Conservation (phyloP, 257 asterid species). For the Solanum chmielewskii region DNA sequence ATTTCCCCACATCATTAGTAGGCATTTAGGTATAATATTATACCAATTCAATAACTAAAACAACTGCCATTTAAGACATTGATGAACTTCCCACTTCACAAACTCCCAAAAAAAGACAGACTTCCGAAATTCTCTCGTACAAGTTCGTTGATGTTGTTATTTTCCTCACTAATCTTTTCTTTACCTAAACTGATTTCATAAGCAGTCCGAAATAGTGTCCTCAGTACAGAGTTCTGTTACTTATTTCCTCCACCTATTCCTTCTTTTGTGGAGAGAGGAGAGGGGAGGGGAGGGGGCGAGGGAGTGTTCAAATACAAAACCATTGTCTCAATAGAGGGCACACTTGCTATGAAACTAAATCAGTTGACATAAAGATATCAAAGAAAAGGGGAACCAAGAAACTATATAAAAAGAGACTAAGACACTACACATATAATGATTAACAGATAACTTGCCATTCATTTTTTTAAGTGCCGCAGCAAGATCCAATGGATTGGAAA, state of each 20-base stretch:
- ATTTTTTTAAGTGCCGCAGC: constrained; percentile 85
- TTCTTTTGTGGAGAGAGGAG: not conserved
- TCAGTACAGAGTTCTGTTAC: not conserved
- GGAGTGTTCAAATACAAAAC: not conserved
- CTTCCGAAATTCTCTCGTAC: not conserved
- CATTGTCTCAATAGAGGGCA: not conserved
- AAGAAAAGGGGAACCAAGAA: not conserved
- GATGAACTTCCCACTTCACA: not conserved
- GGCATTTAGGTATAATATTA: not conserved
- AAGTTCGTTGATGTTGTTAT: not conserved
- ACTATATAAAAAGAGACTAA: not conserved
- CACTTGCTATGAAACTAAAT: not conserved
- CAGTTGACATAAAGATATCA: not conserved
- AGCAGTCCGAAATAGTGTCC: not conserved
- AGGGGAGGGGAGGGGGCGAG: not conserved
- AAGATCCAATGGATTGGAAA: constrained; percentile 72
- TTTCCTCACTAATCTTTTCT: not conserved
- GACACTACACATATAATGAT: not conserved
- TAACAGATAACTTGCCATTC: constrained; percentile 44
- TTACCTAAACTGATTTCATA: not conserved
- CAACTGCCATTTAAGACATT: not conserved
- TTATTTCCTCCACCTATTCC: not conserved
- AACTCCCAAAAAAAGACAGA: not conserved
- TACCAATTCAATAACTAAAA: not conserved
- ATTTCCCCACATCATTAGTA: not conserved